Percentiles rank a stretch among this genome's conserved stretches.
phyloP scores from a whole-genome alignment of 495 filamentous ascomycete genomes.

The Margaritispora aquatica region DNA sequence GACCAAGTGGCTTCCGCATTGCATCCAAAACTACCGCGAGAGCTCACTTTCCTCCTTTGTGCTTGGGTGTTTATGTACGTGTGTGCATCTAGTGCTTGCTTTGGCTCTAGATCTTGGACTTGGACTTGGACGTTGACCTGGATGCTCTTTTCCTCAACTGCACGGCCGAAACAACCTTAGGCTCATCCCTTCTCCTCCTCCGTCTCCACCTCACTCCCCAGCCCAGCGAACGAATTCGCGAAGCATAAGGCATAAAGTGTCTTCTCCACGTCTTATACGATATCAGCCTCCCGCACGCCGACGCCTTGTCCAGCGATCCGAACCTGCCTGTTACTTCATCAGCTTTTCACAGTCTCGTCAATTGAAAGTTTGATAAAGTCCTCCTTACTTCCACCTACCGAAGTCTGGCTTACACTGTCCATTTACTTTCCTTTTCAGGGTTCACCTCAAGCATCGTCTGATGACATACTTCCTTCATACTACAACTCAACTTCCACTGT shows the following conservation, averaged over 20 bases:
- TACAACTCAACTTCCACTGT: neutral
- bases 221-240: neutral
- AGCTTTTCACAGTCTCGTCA: conserved; percentile 2
- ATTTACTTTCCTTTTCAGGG: conserved; percentile 11
- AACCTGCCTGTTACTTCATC: conserved; percentile 1
- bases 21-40: neutral
- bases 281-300: neutral
- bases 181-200: conserved; percentile 10
- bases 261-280: neutral
- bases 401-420: neutral
- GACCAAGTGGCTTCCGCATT: conserved; percentile 10
- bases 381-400: conserved; percentile 5
- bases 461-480: neutral
- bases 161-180: conserved; percentile 18
- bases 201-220: neutral
- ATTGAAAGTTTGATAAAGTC: conserved; percentile 12
- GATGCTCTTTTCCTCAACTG: conserved; percentile 11
- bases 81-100: too few species aligned
- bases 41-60: neutral
- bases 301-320: neutral
- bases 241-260: conserved; percentile 11
- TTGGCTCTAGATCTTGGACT: too few species aligned
- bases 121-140: neutral
- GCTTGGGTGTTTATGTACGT: neutral
- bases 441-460: conserved; percentile 3